Evolutionary conservation across 306 rosid genomes (phyloP).

Genomic region (Casuarina glauca): DNA sequence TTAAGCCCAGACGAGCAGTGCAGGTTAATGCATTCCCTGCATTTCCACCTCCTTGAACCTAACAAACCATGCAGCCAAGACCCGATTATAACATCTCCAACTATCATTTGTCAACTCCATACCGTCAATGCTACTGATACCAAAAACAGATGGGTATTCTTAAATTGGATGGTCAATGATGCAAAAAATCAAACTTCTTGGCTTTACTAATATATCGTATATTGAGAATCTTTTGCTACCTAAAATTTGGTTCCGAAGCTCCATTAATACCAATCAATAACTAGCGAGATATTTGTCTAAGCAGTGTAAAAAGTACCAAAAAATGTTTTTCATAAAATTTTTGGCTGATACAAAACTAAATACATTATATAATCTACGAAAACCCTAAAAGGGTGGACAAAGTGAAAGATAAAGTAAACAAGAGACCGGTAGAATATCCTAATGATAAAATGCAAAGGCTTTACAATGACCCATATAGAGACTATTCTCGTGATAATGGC

Average conservation of each 20-base stretch:
- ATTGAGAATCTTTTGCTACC: neutral
- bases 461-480: too few species aligned
- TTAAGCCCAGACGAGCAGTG: slow-evolving; percentile 84
- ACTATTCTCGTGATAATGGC: too few species aligned
- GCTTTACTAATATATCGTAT: neutral
- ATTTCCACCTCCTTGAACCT: slow-evolving; percentile 97
- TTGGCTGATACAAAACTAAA: neutral
- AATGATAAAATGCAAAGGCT: too few species aligned
- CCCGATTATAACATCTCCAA: slow-evolving; percentile 6
- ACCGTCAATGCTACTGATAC: neutral
- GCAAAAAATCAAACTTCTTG: neutral
- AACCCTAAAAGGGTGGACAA: too few species aligned
- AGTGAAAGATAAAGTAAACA: too few species aligned
- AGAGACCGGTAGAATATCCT: too few species aligned
- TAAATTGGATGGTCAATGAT: neutral
- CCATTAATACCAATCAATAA: neutral
- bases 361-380: too few species aligned
- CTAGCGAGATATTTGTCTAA: neutral
- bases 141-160: neutral
- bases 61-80: slow-evolving; percentile 25
- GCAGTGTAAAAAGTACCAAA: neutral
- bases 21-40: slow-evolving; percentile 78
- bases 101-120: neutral
- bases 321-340: neutral
- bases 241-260: neutral